These are phyloP conservation scores for Epichloe typhina DNA, from an alignment of 2,329 filamentous ascomycete genomes.

Conservation along the genomic window DNA sequence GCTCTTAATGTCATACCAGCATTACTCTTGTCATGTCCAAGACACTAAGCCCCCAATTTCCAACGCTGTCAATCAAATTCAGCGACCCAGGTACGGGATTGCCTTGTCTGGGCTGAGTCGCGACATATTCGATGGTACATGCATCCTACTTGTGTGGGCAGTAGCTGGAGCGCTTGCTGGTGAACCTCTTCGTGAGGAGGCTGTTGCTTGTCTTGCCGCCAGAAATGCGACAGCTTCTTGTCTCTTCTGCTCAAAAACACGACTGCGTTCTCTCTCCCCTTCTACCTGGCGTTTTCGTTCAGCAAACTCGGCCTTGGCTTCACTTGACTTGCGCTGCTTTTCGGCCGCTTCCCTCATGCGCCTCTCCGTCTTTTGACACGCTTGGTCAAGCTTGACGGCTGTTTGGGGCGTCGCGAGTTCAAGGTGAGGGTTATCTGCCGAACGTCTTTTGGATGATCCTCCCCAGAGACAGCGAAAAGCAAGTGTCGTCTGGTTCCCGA, in stretches of 20 bases:
- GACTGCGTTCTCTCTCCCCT: slow-evolving; percentile 37
- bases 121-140: slow-evolving; percentile 4
- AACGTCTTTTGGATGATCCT: slow-evolving; percentile 32
- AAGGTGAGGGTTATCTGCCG: slow-evolving; percentile 13
- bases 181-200: slow-evolving; percentile 17
- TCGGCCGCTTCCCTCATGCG: slow-evolving; percentile 27
- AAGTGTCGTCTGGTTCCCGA: slow-evolving; percentile 29
- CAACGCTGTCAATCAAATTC: neutral
- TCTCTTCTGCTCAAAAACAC: slow-evolving; percentile 34
- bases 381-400: slow-evolving; percentile 34
- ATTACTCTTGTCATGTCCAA: neutral
- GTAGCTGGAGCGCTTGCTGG: slow-evolving; percentile 15
- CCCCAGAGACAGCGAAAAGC: slow-evolving; percentile 43
- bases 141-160: slow-evolving; percentile 7
- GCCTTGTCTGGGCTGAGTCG: slow-evolving; percentile 8
- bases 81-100: neutral
- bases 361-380: slow-evolving; percentile 32
- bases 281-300: slow-evolving; percentile 28
- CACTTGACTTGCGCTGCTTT: slow-evolving; percentile 26
- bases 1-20: no score
- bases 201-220: slow-evolving; percentile 13
- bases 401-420: slow-evolving; percentile 24
- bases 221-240: slow-evolving; percentile 31
- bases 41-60: no score
- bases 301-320: slow-evolving; percentile 31